phyloP scores from a whole-genome alignment of 2,329 filamentous ascomycete species.

The Coniella lustricola region DNA sequence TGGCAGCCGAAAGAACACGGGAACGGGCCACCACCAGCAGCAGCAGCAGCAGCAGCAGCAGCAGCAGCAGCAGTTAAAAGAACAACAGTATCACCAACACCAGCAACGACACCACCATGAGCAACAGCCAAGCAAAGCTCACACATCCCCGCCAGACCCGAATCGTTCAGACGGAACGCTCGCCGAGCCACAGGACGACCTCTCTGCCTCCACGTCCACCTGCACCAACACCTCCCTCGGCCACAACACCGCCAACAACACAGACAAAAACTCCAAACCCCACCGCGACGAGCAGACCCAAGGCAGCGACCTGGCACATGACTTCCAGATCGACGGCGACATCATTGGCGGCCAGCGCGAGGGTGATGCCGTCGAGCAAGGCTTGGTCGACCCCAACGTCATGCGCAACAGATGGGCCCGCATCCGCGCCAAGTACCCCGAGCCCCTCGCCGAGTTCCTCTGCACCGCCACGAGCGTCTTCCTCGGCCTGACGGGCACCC shows the following conservation, averaged over 20 bases:
- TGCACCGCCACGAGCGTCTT: slow-evolving; percentile 22
- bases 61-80: too few species aligned
- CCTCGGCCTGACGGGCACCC: slow-evolving; percentile 21
- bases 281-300: slow-evolving; percentile 14
- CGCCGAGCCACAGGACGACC: neutral
- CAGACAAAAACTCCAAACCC: neutral
- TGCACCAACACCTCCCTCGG: too few species aligned
- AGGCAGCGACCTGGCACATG: slow-evolving; percentile 12
- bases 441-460: slow-evolving; percentile 24
- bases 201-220: too few species aligned
- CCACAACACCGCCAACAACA: too few species aligned
- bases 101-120: too few species aligned
- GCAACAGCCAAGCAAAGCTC: slow-evolving; percentile 5
- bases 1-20: too few species aligned
- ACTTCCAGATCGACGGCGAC: slow-evolving; percentile 22
- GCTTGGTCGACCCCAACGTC: slow-evolving; percentile 18
- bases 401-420: slow-evolving; percentile 25
- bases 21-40: too few species aligned
- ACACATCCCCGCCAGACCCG: neutral
- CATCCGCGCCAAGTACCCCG: slow-evolving; percentile 23
- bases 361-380: slow-evolving; percentile 18
- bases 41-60: too few species aligned
- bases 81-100: too few species aligned
- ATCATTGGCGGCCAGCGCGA: slow-evolving; percentile 19
- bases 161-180: neutral